Evolutionary conservation across 2,329 filamentous ascomycete species (phyloP), one percentile per base, ranked within the genome.

Genomic region (Chalaropsis ovoidea): DNA sequence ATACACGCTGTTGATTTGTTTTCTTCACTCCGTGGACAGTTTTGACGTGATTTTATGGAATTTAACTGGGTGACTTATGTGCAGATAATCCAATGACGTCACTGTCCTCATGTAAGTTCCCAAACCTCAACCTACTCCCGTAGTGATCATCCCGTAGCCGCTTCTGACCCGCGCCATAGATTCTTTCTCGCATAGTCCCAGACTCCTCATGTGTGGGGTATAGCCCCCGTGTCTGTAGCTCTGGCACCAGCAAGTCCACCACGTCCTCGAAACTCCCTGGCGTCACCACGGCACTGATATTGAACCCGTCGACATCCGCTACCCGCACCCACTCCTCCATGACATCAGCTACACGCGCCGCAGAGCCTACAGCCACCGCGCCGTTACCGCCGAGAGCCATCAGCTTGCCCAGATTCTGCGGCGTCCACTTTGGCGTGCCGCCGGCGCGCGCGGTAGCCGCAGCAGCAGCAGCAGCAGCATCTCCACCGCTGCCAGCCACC

Each of bases 211-310:
- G n/a, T 17, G 15, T 52, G 7, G 65, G 70, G 85, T 66, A 83
- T 3, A 86, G 70, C 0, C 84, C 84, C 15, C 86, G 75, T 24
- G 75, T 73, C 54, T 77, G 78, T 31, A 89, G 73, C 68, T 87
- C 86, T 0, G 86, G 85, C 0, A 89, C 69, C 2, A 89, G 72
- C 10, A 86, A 75, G 8, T 86, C 80, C 41, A 86, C 81, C 0
- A 89, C 80, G 68, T 89, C 86, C 66, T 85, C 80, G 72, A 88
- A 89, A 0, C 82, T 85, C 52, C 80, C 79, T 0, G 85, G 86
- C 67, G 77, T 74, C 0, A 76, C 67, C 0, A 73, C 74, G 45
- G 72, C 72, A 0, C 71, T 70, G n/a, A 73, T 52, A n/a, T 73
- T 73, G 47, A 73, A 86, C 0, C 84, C 85, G 71, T 87, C 85